Conservation (phyloP, 768 basidiomycete species). For the Arthromyces matolae region DNA sequence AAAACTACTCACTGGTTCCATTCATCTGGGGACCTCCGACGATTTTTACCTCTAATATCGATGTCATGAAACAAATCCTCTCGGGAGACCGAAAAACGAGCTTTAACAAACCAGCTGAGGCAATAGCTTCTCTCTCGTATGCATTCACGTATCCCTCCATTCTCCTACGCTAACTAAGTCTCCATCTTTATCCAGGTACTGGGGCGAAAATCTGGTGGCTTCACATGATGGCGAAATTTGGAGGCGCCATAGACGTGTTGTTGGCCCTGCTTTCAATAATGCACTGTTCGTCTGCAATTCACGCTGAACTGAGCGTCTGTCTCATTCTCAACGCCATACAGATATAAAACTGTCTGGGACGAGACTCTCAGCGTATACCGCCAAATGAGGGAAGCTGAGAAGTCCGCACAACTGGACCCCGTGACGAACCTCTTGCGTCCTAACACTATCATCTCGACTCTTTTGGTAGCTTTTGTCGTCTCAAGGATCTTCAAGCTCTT, state of each 20-base stretch:
- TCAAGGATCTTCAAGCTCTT: not conserved
- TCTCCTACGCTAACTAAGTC: not conserved
- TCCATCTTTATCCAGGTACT: not conserved
- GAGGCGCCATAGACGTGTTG: slow-evolving; percentile 40
- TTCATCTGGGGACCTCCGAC: not conserved
- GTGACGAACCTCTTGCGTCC: too few relatives aligned
- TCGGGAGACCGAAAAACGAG: slow-evolving; percentile 34
- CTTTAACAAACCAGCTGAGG: slow-evolving; percentile 33
- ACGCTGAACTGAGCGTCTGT: too few relatives aligned
- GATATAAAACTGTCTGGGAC: too few relatives aligned
- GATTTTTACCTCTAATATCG: slow-evolving; percentile 3
- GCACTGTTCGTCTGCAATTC: slow-evolving; percentile 34
- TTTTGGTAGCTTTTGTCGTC: not conserved
- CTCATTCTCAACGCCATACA: too few relatives aligned
- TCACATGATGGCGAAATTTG: slow-evolving; percentile 33
- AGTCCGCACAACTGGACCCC: too few relatives aligned
- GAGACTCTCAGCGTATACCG: too few relatives aligned
- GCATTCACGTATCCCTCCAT: not conserved
- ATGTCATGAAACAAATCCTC: slow-evolving; percentile 31
- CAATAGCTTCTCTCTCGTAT: not conserved
- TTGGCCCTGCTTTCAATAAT: slow-evolving; percentile 40
- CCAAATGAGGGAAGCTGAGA: too few relatives aligned
- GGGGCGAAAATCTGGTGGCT: slow-evolving; percentile 2
- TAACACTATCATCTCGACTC: too few relatives aligned
- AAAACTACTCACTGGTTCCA: not conserved